phyloP scores from a whole-genome alignment of 495 filamentous ascomycete genomes.

The Xylaria telfairii region DNA sequence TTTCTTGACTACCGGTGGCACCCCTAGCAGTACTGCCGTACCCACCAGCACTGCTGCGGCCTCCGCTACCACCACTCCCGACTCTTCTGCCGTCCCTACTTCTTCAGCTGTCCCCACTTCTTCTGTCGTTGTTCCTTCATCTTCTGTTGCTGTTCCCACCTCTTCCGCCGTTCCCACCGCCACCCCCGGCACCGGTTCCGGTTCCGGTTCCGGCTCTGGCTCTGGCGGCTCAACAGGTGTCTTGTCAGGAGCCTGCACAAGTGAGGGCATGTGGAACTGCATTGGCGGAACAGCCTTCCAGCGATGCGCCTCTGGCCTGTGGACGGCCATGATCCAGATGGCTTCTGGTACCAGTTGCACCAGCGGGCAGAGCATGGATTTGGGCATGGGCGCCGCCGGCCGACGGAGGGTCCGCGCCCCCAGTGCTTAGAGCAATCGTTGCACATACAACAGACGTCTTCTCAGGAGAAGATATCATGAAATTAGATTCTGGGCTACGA shows the following conservation, averaged over 20 bases:
- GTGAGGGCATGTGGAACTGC: slow-evolving; percentile 55
- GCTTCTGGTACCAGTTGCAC: slow-evolving; percentile 47
- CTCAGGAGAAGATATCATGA: not conserved
- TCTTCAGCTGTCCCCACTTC: slow-evolving; percentile 24
- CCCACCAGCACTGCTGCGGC: slow-evolving; percentile 24
- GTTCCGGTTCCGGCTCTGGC: slow-evolving; percentile 31
- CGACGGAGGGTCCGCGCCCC: slow-evolving; percentile 40
- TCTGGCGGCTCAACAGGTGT: slow-evolving; percentile 30
- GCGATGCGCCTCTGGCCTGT: slow-evolving; percentile 50
- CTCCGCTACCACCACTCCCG: slow-evolving; percentile 27
- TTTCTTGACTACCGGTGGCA: slow-evolving; percentile 31
- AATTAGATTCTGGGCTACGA: not conserved
- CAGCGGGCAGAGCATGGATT: slow-evolving; percentile 37
- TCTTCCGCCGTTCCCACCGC: slow-evolving; percentile 28
- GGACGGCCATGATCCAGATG: slow-evolving; percentile 47
- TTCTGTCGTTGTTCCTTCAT: slow-evolving; percentile 11
- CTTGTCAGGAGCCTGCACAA: slow-evolving; percentile 43
- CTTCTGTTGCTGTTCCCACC: slow-evolving; percentile 27
- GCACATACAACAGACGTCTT: not conserved
- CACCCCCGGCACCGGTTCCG: slow-evolving; percentile 29
- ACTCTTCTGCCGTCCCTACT: slow-evolving; percentile 23
- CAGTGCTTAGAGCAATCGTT: slow-evolving; percentile 31
- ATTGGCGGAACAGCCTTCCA: slow-evolving; percentile 49
- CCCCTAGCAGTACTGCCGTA: slow-evolving; percentile 15
- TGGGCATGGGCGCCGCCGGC: slow-evolving; percentile 39